Conservation (phyloP, 2,329 filamentous ascomycete genomes). For the Drechslerella coelobrocha region DNA sequence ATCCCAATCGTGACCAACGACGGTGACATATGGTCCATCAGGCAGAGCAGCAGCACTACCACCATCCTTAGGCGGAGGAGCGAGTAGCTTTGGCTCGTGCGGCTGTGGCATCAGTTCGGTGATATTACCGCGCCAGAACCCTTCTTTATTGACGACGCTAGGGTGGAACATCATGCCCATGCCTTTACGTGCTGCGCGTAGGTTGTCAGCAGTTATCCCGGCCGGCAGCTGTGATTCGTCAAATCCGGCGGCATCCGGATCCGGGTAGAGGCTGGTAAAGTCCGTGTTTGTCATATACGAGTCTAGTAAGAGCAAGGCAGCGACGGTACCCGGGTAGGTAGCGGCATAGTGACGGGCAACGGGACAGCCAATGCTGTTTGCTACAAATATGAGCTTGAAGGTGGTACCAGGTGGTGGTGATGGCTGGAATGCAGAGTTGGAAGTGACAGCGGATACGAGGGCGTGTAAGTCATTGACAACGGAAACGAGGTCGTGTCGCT, state of each 20-base stretch:
- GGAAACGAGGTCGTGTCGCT: conserved; percentile 62
- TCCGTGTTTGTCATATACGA: conserved; percentile 67
- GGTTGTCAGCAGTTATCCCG: conserved; percentile 57
- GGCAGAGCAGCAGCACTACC: conserved; percentile 11
- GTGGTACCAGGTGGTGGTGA: conserved; percentile 40
- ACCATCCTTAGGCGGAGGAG: conserved; percentile 51
- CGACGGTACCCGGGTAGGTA: conserved; percentile 60
- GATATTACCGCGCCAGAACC: conserved; percentile 62
- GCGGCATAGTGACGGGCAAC: conserved; percentile 64
- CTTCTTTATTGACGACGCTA: conserved; percentile 62
- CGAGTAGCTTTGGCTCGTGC: conserved; percentile 59
- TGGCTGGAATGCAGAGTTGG: conserved; percentile 54
- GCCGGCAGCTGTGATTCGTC: conserved; percentile 59
- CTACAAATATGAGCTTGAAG: conserved; percentile 61
- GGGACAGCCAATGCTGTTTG: conserved; percentile 65
- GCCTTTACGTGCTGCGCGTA: conserved; percentile 57
- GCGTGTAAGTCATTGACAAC: conserved; percentile 61
- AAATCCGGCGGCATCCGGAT: conserved; percentile 63
- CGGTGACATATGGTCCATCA: conserved; percentile 60
- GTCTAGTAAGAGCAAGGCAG: conserved; percentile 64
- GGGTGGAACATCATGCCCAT: conserved; percentile 62
- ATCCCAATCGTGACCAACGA: conserved; percentile 65
- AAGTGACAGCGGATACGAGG: conserved; percentile 56
- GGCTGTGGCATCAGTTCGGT: conserved; percentile 59
- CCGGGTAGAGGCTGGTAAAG: conserved; percentile 65